Percentiles rank a stretch among this genome's conserved stretches.
Conservation (phyloP, 176 grass and related monocot species). For the Oryza meyeriana region DNA sequence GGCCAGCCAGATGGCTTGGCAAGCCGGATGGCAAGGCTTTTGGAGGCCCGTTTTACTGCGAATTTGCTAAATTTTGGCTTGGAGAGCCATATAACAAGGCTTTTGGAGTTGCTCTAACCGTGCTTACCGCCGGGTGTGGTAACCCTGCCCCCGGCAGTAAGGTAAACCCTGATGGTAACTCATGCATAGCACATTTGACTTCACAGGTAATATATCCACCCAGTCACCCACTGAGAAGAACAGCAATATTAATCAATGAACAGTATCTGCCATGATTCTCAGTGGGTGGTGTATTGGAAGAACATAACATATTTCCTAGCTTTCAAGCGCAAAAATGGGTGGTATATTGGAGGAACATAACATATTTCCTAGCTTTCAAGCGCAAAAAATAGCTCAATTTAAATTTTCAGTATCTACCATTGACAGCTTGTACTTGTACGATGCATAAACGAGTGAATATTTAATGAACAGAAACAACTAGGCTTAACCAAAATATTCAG, state of each 20-base stretch:
- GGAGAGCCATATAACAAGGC: too few species aligned
- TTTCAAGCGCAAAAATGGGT: too few species aligned
- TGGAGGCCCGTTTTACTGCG: too few species aligned
- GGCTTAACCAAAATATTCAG: background rate
- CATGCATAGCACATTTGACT: background rate
- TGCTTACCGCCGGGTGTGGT: too few species aligned
- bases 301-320: background rate
- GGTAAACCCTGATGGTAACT: background rate
- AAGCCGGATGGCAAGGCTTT: too few species aligned
- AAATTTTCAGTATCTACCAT: background rate
- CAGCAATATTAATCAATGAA: background rate
- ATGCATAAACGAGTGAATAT: background rate
- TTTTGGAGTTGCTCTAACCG: too few species aligned
- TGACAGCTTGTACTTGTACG: background rate
- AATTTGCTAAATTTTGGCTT: too few species aligned
- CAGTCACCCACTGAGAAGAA: background rate
- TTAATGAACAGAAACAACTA: background rate
- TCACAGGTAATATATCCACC: background rate
- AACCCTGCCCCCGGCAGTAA: too few species aligned
- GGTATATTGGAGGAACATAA: background rate
- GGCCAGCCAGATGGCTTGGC: too few species aligned
- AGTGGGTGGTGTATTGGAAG: background rate
- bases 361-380: background rate
- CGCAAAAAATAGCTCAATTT: background rate
- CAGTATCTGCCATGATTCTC: background rate